Conservation (phyloP, 345 rosid species). For the Eutrema heterophyllum region DNA sequence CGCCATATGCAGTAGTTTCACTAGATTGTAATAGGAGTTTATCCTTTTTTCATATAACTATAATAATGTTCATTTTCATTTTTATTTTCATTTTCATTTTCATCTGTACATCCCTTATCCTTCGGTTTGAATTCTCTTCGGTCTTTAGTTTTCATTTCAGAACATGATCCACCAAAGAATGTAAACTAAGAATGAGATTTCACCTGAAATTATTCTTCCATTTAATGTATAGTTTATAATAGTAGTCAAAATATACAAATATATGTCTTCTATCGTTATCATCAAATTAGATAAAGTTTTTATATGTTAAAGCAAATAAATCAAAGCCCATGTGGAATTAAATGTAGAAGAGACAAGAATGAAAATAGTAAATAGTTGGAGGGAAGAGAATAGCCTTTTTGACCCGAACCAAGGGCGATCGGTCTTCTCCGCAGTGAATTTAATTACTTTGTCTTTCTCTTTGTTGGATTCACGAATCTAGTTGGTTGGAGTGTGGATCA, state of each 20-base stretch:
- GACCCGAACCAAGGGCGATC: neutral
- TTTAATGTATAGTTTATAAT: neutral
- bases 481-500: slow-evolving; percentile 8
- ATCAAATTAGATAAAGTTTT: neutral
- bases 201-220: neutral
- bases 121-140: neutral
- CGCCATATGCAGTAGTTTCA: no score
- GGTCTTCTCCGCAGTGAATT: neutral
- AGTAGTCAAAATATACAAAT: neutral
- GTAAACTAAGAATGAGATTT: slow-evolving; percentile 7
- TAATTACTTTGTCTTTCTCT: slow-evolving; percentile 6
- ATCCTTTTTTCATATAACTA: neutral
- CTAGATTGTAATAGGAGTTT: no score
- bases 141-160: neutral
- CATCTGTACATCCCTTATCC: neutral
- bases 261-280: neutral
- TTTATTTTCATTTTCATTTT: neutral
- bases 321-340: slow-evolving; percentile 3
- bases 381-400: neutral
- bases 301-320: neutral
- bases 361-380: neutral
- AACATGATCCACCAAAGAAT: neutral
- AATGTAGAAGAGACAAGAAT: neutral
- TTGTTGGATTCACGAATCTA: slow-evolving; percentile 15
- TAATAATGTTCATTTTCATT: neutral